phyloP scores from a whole-genome alignment of 2,329 filamentous ascomycete genomes.

The Fusarium buharicum region DNA sequence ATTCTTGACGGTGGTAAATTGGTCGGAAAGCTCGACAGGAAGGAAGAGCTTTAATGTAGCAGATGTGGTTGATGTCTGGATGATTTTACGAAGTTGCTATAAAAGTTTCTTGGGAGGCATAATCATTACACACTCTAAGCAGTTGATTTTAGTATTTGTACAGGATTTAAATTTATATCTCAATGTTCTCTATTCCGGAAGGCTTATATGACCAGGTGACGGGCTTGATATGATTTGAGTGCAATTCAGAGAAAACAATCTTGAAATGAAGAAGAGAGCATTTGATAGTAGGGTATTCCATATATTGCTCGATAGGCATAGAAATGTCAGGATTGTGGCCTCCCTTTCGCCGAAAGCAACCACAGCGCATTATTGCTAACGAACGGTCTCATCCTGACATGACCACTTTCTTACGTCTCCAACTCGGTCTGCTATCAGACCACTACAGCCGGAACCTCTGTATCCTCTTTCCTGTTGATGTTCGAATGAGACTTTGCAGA shows the following conservation, averaged over 20 bases:
- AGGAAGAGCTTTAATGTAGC: constrained; percentile 22
- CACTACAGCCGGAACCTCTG: constrained; percentile 7
- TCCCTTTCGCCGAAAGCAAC: too few species aligned
- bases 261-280: too few species aligned
- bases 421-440: constrained; percentile 12
- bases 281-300: too few species aligned
- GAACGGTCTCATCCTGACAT: not conserved
- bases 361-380: too few species aligned
- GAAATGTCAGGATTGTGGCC: too few species aligned
- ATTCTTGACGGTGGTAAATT: constrained; percentile 46
- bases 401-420: constrained; percentile 17
- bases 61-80: not conserved
- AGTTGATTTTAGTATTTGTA: not conserved
- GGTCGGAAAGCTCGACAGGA: constrained; percentile 46
- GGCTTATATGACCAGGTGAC: too few species aligned
- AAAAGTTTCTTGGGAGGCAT: too few species aligned
- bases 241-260: too few species aligned
- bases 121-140: not conserved
- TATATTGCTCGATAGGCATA: too few species aligned
- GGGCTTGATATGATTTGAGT: too few species aligned
- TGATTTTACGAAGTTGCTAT: constrained; percentile 1
- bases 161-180: too few species aligned
- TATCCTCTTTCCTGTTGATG: constrained; percentile 19
- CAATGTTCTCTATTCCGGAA: too few species aligned
- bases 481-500: constrained; percentile 11